Evolutionary conservation across 2,329 filamentous ascomycete species (phyloP).

Genomic region (Fusarium sarcochroum): DNA sequence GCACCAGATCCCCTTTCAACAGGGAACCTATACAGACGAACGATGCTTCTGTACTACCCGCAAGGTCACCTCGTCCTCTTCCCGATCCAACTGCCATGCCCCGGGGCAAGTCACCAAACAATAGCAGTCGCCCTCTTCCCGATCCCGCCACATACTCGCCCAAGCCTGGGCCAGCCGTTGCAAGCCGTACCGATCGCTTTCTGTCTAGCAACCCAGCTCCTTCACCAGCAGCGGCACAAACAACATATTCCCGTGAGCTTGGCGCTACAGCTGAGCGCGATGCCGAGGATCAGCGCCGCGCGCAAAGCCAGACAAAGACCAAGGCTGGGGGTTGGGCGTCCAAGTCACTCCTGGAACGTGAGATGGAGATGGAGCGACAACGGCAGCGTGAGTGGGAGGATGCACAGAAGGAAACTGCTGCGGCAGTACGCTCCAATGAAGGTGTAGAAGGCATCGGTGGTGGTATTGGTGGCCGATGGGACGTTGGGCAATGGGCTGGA

Average conservation of each 20-base stretch:
- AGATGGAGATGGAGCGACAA: constrained; percentile 85
- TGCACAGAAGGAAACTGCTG: constrained; percentile 74
- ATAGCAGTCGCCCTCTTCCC: constrained; percentile 40
- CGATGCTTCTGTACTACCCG: constrained; percentile 42
- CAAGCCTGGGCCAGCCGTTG: constrained; percentile 39
- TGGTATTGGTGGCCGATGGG: constrained; percentile 79
- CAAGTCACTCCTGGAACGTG: constrained; percentile 81
- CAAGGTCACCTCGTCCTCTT: constrained; percentile 63
- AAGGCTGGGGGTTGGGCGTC: constrained; percentile 74
- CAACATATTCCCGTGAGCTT: constrained; percentile 69
- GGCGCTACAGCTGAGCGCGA: constrained; percentile 73
- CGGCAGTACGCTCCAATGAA: constrained; percentile 64
- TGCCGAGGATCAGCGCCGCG: constrained; percentile 72
- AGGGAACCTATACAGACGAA: constrained; percentile 51
- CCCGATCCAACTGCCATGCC: constrained; percentile 60
- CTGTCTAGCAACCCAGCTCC: constrained; percentile 69
- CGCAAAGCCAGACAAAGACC: constrained; percentile 70
- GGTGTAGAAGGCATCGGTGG: constrained; percentile 74
- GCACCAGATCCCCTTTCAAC: constrained; percentile 64
- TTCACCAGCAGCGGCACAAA: constrained; percentile 54
- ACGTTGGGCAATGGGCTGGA: constrained; percentile 81
- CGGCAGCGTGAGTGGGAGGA: constrained; percentile 86
- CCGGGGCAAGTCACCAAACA: constrained; percentile 23
- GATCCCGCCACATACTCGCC: constrained; percentile 38
- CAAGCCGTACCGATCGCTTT: constrained; percentile 70